Evolutionary conservation across 352 stramenopile species (phyloP).

Genomic region (Elongisporangium undulatum): DNA sequence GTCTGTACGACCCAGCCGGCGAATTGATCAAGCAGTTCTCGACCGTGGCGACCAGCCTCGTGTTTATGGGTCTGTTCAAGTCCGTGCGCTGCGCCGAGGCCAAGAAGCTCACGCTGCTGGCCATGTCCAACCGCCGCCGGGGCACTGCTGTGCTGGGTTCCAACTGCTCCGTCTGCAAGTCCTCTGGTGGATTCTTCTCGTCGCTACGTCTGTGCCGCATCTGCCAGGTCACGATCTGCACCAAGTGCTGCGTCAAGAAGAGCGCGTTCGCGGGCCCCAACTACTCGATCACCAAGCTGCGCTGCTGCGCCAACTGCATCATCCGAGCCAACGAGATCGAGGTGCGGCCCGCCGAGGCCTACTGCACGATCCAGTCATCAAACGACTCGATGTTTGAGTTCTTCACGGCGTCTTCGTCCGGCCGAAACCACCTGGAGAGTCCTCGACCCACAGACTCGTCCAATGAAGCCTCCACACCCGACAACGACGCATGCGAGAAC

Average conservation of each 20-base stretch:
- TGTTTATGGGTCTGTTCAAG: slow-evolving; percentile 28
- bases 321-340: too few species aligned
- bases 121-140: slow-evolving; percentile 7
- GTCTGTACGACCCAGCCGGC: slow-evolving; percentile 32
- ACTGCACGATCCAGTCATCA: too few species aligned
- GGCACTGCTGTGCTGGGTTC: neutral
- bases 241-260: slow-evolving; percentile 43
- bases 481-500: too few species aligned
- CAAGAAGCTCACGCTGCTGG: slow-evolving; percentile 53
- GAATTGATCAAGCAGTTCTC: slow-evolving; percentile 24
- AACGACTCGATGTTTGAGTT: too few species aligned
- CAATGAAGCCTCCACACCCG: too few species aligned
- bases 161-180: slow-evolving; percentile 2
- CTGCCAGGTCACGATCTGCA: slow-evolving; percentile 36
- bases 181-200: slow-evolving; percentile 5
- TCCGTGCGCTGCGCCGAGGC: slow-evolving; percentile 38
- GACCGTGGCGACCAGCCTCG: slow-evolving; percentile 23
- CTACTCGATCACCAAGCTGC: slow-evolving; percentile 11
- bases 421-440: too few species aligned
- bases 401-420: too few species aligned
- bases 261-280: slow-evolving; percentile 26
- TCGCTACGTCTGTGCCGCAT: slow-evolving; percentile 30
- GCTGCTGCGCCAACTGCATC: slow-evolving; percentile 34
- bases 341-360: too few species aligned
- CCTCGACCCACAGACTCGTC: too few species aligned